Evolutionary conservation across 805 yeast species (phyloP).

Genomic region (Metschnikowia santaceciliae): DNA sequence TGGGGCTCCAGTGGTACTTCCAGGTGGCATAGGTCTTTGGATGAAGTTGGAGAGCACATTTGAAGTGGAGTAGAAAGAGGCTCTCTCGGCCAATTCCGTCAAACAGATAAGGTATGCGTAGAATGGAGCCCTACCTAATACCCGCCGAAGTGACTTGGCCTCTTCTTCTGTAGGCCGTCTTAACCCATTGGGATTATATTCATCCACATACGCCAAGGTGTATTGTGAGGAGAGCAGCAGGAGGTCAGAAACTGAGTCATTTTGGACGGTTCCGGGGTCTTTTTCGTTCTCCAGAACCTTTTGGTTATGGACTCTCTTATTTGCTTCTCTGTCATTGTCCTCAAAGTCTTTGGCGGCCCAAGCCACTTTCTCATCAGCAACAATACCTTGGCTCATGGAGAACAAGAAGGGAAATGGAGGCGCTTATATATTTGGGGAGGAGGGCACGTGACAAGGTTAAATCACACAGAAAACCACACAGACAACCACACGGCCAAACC

Average conservation of each 20-base stretch:
- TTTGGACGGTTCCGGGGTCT: neutral
- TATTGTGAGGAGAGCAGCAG: conserved; percentile 13
- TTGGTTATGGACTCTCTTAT: no score
- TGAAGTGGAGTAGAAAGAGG: conserved; percentile 47
- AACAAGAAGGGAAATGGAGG: neutral
- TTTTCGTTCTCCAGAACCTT: neutral
- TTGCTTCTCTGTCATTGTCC: no score
- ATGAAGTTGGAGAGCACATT: conserved; percentile 46
- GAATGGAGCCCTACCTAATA: conserved; percentile 46
- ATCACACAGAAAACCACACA: no score
- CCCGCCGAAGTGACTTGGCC: conserved; percentile 25
- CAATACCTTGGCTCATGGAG: neutral
- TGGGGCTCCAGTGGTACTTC: conserved; percentile 45
- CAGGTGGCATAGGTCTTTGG: conserved; percentile 48
- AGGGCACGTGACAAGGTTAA: neutral
- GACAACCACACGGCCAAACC: no score
- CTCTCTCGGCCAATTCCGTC: conserved; percentile 51
- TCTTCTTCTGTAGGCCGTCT: conserved; percentile 32
- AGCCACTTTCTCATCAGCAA: neutral
- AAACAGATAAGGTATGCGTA: conserved; percentile 46
- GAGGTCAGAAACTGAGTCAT: neutral
- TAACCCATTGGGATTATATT: conserved; percentile 35
- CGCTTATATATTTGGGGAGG: neutral
- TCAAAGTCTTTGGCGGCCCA: neutral
- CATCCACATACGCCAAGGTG: conserved; percentile 25